Percentiles rank a stretch among this genome's conserved stretches.
These are phyloP conservation scores for Barnettozyma vustinii DNA, from an alignment of 805 yeast genomes.

Conservation along the genomic window DNA sequence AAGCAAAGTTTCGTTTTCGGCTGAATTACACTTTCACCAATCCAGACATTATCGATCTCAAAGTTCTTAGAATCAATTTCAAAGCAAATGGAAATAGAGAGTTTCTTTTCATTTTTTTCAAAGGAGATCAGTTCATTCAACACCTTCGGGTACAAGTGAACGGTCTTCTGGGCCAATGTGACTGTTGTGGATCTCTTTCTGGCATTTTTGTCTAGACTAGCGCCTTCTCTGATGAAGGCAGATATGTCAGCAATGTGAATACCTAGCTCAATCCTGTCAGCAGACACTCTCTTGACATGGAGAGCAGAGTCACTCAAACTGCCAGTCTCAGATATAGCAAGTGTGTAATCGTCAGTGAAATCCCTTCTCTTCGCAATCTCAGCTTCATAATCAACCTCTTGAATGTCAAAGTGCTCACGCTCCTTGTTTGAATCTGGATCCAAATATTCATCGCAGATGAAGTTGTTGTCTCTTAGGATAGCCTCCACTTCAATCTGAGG, in stretches of 20 bases:
- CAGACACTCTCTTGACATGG: slow-evolving; percentile 61
- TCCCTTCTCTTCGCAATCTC: slow-evolving; percentile 40
- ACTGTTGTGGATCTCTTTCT: slow-evolving; percentile 89
- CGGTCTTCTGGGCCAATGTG: slow-evolving; percentile 70
- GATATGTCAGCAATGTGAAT: slow-evolving; percentile 83
- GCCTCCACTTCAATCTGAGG: slow-evolving; percentile 79
- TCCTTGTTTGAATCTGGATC: slow-evolving; percentile 16
- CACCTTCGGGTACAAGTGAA: slow-evolving; percentile 60
- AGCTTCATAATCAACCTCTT: slow-evolving; percentile 24
- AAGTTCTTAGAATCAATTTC: slow-evolving; percentile 68
- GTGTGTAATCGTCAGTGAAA: slow-evolving; percentile 53
- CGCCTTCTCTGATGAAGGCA: slow-evolving; percentile 63
- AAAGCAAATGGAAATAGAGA: slow-evolving; percentile 74
- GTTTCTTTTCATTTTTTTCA: slow-evolving; percentile 49
- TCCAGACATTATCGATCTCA: slow-evolving; percentile 69
- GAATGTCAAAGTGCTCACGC: slow-evolving; percentile 30
- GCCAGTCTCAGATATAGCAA: slow-evolving; percentile 57
- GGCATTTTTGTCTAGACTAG: slow-evolving; percentile 79
- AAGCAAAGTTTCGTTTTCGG: slow-evolving; percentile 58
- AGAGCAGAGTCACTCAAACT: slow-evolving; percentile 70
- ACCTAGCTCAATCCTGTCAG: slow-evolving; percentile 69
- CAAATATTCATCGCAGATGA: slow-evolving; percentile 75
- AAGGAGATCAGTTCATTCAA: slow-evolving; percentile 59
- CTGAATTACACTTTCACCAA: slow-evolving; percentile 64
- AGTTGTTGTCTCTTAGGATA: slow-evolving; percentile 81